A percentile compares a stretch with the other conserved stretches of the same genome.
These are phyloP conservation scores for Exophiala xenobiotica DNA, from an alignment of 2,329 filamentous ascomycete species.

Conservation along the genomic window DNA sequence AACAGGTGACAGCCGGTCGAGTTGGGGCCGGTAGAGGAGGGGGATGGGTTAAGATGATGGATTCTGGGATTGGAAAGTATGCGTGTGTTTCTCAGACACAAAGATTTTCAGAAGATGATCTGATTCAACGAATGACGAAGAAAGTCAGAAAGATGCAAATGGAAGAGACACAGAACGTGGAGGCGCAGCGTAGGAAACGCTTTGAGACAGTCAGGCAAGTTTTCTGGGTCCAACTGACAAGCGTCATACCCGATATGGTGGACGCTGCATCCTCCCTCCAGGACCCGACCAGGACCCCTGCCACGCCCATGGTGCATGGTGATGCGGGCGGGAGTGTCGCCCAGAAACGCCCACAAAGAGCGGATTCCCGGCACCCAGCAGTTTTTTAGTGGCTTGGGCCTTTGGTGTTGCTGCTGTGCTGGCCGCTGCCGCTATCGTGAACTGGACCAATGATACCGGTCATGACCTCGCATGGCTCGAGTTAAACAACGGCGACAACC, in stretches of 20 bases:
- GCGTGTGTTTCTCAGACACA: not conserved
- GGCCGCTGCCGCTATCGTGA: no score
- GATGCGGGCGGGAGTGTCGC: not conserved
- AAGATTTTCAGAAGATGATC: not conserved
- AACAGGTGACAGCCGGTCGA: not conserved
- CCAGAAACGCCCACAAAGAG: no score
- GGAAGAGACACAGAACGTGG: not conserved
- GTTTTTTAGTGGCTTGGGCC: no score
- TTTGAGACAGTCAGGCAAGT: not conserved
- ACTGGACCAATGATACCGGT: no score
- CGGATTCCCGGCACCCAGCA: no score
- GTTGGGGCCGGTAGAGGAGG: no score
- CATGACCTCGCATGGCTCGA: no score
- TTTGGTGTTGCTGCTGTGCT: no score
- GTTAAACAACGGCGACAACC: no score
- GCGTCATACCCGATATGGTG: not conserved
- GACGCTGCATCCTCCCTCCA: no score
- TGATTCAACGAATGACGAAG: not conserved
- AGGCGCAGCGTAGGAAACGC: not conserved
- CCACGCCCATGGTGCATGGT: not conserved
- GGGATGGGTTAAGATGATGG: not conserved
- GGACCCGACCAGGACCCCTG: no score
- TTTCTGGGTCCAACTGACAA: not conserved
- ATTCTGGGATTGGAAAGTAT: not conserved
- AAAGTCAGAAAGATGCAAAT: not conserved